These are phyloP conservation scores for Hypomontagnella submonticulosa DNA, from an alignment of 495 filamentous ascomycete species.

Conservation along the genomic window DNA sequence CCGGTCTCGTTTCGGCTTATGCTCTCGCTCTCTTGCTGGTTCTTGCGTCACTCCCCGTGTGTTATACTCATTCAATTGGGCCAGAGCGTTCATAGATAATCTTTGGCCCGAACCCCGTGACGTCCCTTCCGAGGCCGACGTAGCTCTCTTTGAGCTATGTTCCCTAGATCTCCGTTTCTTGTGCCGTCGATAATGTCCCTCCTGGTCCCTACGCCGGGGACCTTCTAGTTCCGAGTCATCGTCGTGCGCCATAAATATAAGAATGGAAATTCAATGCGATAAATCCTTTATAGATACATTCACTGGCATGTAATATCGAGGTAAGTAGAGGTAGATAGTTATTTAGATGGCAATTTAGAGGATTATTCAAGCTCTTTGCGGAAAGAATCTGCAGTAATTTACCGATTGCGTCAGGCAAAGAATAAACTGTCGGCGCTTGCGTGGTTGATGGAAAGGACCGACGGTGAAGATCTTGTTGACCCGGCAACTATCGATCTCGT, in stretches of 20 bases:
- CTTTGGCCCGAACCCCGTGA: constrained; percentile 38
- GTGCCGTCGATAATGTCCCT: constrained; percentile 42
- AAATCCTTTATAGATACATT: constrained; percentile 15
- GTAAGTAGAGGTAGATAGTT: background rate
- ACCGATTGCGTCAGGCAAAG: constrained; percentile 33
- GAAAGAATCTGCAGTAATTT: constrained; percentile 38
- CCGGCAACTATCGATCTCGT: constrained; percentile 53
- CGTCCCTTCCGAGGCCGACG: constrained; percentile 34
- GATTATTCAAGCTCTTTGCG: constrained; percentile 23
- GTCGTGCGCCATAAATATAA: constrained; percentile 45
- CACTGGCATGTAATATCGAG: background rate
- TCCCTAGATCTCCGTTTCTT: constrained; percentile 45
- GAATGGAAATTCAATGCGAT: constrained; percentile 4
- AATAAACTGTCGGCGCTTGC: constrained; percentile 26
- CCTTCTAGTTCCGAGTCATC: constrained; percentile 46
- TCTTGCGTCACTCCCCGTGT: constrained; percentile 46
- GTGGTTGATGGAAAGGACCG: constrained; percentile 28
- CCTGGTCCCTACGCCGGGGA: constrained; percentile 45
- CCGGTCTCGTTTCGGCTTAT: constrained; percentile 34
- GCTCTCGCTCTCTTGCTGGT: constrained; percentile 38
- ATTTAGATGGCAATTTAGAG: constrained; percentile 10
- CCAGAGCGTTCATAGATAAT: constrained; percentile 68
- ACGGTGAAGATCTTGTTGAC: constrained; percentile 50
- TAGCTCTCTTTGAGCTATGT: constrained; percentile 32
- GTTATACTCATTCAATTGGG: constrained; percentile 69